Evolutionary conservation across 345 rosid genomes (phyloP).

Genomic region (Eucalyptus regnans): DNA sequence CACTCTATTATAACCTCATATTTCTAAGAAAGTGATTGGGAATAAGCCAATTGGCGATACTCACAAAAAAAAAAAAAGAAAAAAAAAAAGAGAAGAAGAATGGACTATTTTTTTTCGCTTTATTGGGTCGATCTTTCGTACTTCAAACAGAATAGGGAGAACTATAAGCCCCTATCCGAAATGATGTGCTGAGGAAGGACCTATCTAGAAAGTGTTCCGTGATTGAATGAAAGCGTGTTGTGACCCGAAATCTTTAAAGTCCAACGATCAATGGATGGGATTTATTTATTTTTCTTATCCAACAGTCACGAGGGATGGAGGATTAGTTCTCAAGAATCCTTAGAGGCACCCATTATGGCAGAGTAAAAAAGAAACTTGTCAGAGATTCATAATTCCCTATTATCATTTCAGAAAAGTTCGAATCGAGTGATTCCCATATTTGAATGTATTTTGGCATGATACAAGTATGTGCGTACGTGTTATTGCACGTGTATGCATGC

Average conservation of each 20-base stretch:
- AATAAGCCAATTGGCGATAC: not conserved
- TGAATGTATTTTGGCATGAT: not conserved
- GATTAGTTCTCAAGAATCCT: no score
- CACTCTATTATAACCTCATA: not conserved
- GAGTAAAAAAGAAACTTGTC: not conserved
- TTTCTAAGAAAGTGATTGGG: not conserved
- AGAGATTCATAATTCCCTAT: not conserved
- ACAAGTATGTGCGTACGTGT: not conserved
- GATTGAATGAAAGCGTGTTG: not conserved
- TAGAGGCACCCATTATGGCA: no score
- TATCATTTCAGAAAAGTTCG: not conserved
- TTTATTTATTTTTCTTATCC: no score
- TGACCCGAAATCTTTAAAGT: not conserved
- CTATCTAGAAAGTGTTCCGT: not conserved
- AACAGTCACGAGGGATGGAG: no score
- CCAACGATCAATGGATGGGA: not conserved
- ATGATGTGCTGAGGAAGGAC: not conserved
- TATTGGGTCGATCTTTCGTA: not conserved
- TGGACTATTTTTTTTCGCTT: not conserved
- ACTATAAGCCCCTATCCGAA: not conserved
- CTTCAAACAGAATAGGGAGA: not conserved
- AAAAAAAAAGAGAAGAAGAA: no score
- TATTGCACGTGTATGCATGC: not conserved
- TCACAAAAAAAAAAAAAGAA: fast-evolving
- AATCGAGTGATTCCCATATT: not conserved